A percentile compares a stretch with the other conserved stretches of the same genome.
Conservation (phyloP, 2,329 filamentous ascomycete genomes). For the Aaosphaeria pasadenensis region DNA sequence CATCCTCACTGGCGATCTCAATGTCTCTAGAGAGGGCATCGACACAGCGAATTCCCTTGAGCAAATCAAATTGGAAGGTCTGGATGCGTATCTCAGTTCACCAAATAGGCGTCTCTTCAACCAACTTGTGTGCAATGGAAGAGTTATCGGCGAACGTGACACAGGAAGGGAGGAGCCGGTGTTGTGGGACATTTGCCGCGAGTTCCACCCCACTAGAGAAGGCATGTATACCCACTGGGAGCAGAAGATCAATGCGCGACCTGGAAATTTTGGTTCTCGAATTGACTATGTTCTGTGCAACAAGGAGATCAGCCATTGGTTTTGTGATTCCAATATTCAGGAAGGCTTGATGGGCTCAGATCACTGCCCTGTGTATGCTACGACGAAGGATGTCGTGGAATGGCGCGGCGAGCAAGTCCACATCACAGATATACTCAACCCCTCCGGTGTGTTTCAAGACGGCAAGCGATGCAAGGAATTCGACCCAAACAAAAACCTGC, state of each 20-base stretch:
- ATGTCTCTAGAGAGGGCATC: conserved; percentile 66
- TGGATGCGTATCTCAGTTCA: conserved; percentile 69
- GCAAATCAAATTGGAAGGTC: conserved; percentile 65
- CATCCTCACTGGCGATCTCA: conserved; percentile 82
- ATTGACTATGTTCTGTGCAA: conserved; percentile 94
- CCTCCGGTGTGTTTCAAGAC: conserved; percentile 64
- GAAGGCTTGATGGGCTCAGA: conserved; percentile 92
- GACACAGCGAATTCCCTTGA: conserved; percentile 77
- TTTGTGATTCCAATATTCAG: conserved; percentile 79
- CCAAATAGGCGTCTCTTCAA: conserved; percentile 79
- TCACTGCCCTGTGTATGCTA: conserved; percentile 88
- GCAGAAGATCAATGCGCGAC: conserved; percentile 89
- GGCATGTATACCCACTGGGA: conserved; percentile 99
- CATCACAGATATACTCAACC: conserved; percentile 75
- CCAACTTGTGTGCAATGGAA: conserved; percentile 73
- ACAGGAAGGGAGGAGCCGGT: conserved; percentile 67
- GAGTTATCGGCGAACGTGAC: conserved; percentile 64
- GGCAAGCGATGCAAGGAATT: conserved; percentile 67
- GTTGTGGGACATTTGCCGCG: conserved; percentile 79
- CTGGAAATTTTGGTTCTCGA: conserved; percentile 85
- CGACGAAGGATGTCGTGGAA: conserved; percentile 62
- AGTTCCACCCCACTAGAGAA: conserved; percentile 72
- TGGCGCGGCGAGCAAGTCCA: conserved; percentile 50
- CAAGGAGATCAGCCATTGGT: conserved; percentile 74
- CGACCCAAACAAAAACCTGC: conserved; percentile 58